Conservation (phyloP, 495 filamentous ascomycete species). For the Haplographium delicatum region DNA sequence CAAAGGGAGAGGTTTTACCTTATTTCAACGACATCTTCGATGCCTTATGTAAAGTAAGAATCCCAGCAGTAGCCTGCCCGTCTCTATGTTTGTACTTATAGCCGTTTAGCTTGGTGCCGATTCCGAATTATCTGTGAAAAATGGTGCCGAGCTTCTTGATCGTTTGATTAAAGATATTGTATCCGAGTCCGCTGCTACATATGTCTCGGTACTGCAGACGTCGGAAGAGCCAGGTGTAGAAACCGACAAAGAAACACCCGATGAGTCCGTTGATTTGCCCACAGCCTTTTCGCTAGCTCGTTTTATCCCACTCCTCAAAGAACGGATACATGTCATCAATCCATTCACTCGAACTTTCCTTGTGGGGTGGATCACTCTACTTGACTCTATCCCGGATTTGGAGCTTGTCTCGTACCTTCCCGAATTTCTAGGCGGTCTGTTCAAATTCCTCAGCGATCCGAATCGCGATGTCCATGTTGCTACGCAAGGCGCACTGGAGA, state of each 20-base stretch:
- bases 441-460: conserved; percentile 86
- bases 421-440: conserved; percentile 83
- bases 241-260: conserved; percentile 45
- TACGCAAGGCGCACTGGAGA: conserved; percentile 84
- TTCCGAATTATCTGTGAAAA: conserved; percentile 94
- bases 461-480: conserved; percentile 91
- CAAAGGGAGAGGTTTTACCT: conserved; percentile 91
- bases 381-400: conserved; percentile 95
- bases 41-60: conserved; percentile 82
- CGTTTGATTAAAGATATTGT: conserved; percentile 97
- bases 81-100: conserved; percentile 5
- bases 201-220: conserved; percentile 77
- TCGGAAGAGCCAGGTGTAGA: conserved; percentile 40
- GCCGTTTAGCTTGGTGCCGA: conserved; percentile 78
- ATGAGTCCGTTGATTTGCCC: conserved; percentile 52
- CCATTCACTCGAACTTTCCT: conserved; percentile 93
- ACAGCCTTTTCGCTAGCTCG: conserved; percentile 88
- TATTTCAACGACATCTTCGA: conserved; percentile 99
- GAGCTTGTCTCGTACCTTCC: conserved; percentile 92
- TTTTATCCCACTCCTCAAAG: conserved; percentile 90
- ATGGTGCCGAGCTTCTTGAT: conserved; percentile 94
- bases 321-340: conserved; percentile 88
- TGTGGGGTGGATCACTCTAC: conserved; percentile 89
- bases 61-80: not conserved
- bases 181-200: conserved; percentile 90